Conservation (phyloP, 2,329 filamentous ascomycete genomes). For the Cytospora piceae region DNA sequence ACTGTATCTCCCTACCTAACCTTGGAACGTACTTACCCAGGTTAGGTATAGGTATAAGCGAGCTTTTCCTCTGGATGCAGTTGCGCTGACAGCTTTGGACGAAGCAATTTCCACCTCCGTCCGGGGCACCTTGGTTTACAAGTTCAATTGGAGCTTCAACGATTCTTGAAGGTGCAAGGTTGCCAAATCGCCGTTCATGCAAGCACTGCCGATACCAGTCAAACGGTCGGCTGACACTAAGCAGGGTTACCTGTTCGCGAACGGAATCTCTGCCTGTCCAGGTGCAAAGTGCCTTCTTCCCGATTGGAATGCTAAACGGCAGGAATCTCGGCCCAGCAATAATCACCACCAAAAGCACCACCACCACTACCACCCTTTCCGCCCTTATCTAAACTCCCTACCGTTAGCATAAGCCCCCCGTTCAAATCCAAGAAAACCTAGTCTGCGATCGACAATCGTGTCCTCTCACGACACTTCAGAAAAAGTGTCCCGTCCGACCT, state of each 20-base stretch:
- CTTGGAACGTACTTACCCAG: background rate
- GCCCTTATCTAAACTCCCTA: constrained; percentile 9
- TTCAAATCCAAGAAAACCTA: too few species aligned
- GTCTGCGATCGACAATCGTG: constrained; percentile 9
- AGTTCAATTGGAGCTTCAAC: constrained; percentile 5
- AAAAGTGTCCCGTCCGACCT: background rate
- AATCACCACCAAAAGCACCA: background rate
- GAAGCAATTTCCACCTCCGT: constrained; percentile 19
- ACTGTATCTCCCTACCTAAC: background rate
- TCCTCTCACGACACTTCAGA: background rate
- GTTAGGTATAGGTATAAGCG: background rate
- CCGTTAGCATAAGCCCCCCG: constrained; percentile 18
- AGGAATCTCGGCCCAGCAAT: constrained; percentile 9
- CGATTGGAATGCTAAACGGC: constrained; percentile 19
- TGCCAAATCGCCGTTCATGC: constrained; percentile 23
- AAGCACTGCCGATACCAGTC: constrained; percentile 20
- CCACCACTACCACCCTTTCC: constrained; percentile 1
- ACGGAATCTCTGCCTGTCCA: constrained; percentile 19
- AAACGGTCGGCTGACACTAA: constrained; percentile 20
- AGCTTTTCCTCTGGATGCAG: constrained; percentile 14
- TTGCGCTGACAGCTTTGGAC: constrained; percentile 12
- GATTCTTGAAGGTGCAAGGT: background rate
- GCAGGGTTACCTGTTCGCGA: constrained; percentile 26
- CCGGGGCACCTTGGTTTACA: background rate
- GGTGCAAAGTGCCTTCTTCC: constrained; percentile 8